Base-by-base conservation (phyloP, 2,329 filamentous ascomycete genomes). In the Diplodia mutila region DNA sequence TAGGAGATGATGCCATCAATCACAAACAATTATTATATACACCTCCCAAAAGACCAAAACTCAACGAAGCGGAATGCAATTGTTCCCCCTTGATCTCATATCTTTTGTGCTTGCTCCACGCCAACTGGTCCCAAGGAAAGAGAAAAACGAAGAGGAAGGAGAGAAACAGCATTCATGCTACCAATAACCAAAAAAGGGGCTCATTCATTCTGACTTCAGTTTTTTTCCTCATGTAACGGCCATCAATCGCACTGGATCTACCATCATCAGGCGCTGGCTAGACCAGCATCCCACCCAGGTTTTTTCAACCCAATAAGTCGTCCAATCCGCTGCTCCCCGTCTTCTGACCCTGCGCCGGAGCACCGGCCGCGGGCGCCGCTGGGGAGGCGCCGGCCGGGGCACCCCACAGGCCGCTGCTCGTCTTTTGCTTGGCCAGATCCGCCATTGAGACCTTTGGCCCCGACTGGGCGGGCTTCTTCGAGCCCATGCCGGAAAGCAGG, bases 381-480 rank as follows among this genome's bases (percentile, higher is more conserved):
- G 27, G 14, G 12, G 32, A 29, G 14, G 51, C 51, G 12, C 57
- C 32, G 18, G 66, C 61, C 3, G 66, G 85, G 0, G 91, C 87
- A 21, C 94, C 95, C 93, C 96, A 99, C 70, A 99, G 92, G 8
- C 94, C 93, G 18, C 94, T 93, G 73, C 90, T 93, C 68, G 93
- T 95, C 85, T 98, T 97, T 81, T 97, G 93, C 84, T 97, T 97
- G n/a, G 94, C 94, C 79, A 99, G 88, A 78, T 97, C 94, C 34
- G 93, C 94, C 81, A 99, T 86, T 66, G 94, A 94, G 63, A 93
- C 90, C 0, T 90, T 91, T 68, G 89, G 85, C 65, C 85, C 82
- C 11, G 82, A 84, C 14, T 85, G 83, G 2, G 89, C 86, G 69
- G 80, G 84, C 83, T 93, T 93, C 71, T 93, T 86, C 55, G 90